Base-by-base conservation (phyloP, 768 basidiomycete genomes). In the Agrocybe praecox region DNA sequence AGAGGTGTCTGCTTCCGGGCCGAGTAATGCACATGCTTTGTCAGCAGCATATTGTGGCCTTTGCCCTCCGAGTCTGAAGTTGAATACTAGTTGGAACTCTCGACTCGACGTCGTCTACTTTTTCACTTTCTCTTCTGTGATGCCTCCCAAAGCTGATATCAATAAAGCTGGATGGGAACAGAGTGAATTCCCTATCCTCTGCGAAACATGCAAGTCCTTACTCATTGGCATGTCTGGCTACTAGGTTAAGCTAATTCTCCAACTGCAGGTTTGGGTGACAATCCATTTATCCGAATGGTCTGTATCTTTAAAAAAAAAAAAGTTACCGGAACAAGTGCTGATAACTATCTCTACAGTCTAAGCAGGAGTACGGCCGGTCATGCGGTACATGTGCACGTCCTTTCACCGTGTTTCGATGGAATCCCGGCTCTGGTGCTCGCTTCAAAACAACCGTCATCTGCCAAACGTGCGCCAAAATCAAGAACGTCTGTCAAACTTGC, bases 351-450 rank as follows among this genome's bases (percentile, higher is more conserved):
- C 42, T 8, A 58, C 59, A 98, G 96, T 94, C 93, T 6, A 98
- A 98, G 74, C 97, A 98, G 82, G 91, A 95, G 68, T 96, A 91
- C 60, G 97, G 95, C 4, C 83, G 90, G 23, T 94, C 94, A 52
- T 99, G 97, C 74, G 98, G 98, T 61, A 96, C 96, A 52, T 99
- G 97, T 69, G 94, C 95, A 2, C 84, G 97, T 21, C 97, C 94
- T 2, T 96, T 96, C 75, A 96, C 93, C 47, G 90, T 98, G 64
- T 99, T 99, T 76, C 90, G 94, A 40, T 99, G 97, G 97, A 96
- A 98, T 67, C 96, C 97, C 2, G 97, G 97, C 45, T 77, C 87
- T 2, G 96, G 95, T 42, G 89, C 88, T 70, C 88, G 96, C 24
- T 98, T 85, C 85, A 98, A 98, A 80, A 91, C 94, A 57, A 99